Evolutionary conservation across 2,329 filamentous ascomycete species (phyloP).

Genomic region (Sporothrix variecibatus): DNA sequence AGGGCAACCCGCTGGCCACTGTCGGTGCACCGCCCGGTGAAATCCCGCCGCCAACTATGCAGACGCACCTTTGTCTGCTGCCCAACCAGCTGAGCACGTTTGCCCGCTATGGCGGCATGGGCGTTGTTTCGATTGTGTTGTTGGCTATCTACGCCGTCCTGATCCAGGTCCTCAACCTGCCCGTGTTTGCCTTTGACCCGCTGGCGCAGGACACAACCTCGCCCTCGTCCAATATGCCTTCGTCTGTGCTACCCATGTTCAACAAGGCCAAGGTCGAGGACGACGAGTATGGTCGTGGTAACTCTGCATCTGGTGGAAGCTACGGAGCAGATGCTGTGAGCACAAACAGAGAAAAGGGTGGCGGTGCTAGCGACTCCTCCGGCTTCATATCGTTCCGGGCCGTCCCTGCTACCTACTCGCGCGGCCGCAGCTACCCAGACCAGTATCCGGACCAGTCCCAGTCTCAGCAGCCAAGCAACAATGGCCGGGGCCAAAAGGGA

Average conservation of each 20-base stretch:
- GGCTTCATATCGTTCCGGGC: slow-evolving; percentile 35
- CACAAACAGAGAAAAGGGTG: slow-evolving; percentile 35
- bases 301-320: slow-evolving; percentile 37
- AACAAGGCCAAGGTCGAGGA: slow-evolving; percentile 60
- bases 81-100: slow-evolving; percentile 87
- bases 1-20: slow-evolving; percentile 49
- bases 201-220: slow-evolving; percentile 7
- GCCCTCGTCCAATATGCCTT: neutral
- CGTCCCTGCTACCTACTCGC: slow-evolving; percentile 32
- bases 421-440: slow-evolving; percentile 33
- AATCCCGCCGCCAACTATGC: slow-evolving; percentile 58
- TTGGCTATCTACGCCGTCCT: slow-evolving; percentile 58
- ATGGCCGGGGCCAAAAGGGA: neutral
- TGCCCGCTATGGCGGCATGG: slow-evolving; percentile 71
- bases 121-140: slow-evolving; percentile 54
- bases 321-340: slow-evolving; percentile 36
- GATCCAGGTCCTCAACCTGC: slow-evolving; percentile 56
- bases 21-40: neutral
- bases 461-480: neutral
- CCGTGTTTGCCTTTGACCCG: slow-evolving; percentile 55
- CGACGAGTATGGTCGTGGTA: slow-evolving; percentile 40
- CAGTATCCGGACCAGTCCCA: neutral
- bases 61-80: slow-evolving; percentile 87
- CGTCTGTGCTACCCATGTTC: slow-evolving; percentile 47
- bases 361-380: slow-evolving; percentile 36